Evolutionary conservation across 176 grass and related monocot species (phyloP), one percentile per base, ranked within the genome.

Genomic region (Canna indica): DNA sequence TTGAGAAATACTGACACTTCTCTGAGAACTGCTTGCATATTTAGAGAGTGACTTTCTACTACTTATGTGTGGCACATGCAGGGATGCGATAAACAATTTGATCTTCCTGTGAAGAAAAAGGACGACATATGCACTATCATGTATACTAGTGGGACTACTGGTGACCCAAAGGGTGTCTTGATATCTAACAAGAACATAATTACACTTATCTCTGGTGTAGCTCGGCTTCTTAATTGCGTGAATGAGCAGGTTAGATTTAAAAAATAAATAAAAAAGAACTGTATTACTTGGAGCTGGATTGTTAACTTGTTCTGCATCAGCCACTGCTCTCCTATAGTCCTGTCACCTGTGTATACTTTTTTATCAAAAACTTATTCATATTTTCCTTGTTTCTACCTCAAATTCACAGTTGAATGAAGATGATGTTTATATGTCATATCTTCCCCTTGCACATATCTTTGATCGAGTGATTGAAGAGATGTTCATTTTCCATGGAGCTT

Each of bases 91-190:
- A 64, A 79, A 76, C 73, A 85, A 46, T 72, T 87, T 90, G 72
- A 90, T 87, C 81, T 97, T 65, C 93, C 86, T 46, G 82, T 81
- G 82, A 81, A 86, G 74, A 88, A 90, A 56, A 92, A 68, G 76
- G 80, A 86, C 16, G 93, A 97, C 72, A 85, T 97, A 48, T 91
- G 83, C 57, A 91, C 81, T 0, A 85, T 91, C 76, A 97, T 97
- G 93, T 97, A 97, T 79, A 97, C 93, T 45, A 96, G 93, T 13
- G 88, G 93, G 71, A 97, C 93, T 67, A 97, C 93, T 48, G 93
- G 93, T 66, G 88, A 97, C 32, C 93, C 93, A 41, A 97, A 97
- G 81, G 93, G 88, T 46, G 93, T 97, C 26, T 72, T 97, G 86
- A 48, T 97, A 83, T 87, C 84, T 18, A 92, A 97, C 67, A 86